Evolutionary conservation across 2,329 filamentous ascomycete species (phyloP).

Genomic region (Monosporascus cannonballus): DNA sequence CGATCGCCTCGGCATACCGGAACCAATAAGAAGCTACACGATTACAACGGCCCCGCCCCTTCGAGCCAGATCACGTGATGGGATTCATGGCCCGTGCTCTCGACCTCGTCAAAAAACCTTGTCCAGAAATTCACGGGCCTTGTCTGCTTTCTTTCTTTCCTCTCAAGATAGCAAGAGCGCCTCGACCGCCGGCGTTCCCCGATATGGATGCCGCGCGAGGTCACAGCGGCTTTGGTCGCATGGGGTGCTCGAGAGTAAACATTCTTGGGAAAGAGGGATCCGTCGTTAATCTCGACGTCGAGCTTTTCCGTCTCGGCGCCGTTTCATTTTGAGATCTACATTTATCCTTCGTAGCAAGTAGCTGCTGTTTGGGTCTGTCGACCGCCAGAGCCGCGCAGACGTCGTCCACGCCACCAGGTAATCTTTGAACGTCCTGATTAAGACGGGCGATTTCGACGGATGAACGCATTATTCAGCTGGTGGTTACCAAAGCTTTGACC

Average conservation of each 20-base stretch:
- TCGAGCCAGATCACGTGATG: not conserved
- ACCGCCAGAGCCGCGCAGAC: not conserved
- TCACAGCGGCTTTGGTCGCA: conserved; percentile 18
- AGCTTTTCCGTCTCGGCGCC: conserved; percentile 26
- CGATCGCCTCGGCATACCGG: not conserved
- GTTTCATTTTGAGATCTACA: conserved; percentile 34
- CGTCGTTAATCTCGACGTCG: conserved; percentile 32
- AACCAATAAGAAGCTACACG: not conserved
- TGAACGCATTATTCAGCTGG: no score
- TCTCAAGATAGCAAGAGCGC: conserved; percentile 47
- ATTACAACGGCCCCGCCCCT: not conserved
- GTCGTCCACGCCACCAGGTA: no score
- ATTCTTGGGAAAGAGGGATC: conserved; percentile 30
- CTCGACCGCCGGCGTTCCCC: conserved; percentile 22
- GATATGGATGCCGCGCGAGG: conserved; percentile 15
- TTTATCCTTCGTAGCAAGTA: conserved; percentile 2
- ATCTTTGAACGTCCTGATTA: no score
- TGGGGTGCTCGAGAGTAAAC: conserved; percentile 25
- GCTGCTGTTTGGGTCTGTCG: not conserved
- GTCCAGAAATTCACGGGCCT: not conserved
- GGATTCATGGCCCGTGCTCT: conserved; percentile 13
- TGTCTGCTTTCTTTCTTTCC: conserved; percentile 27
- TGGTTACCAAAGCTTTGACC: no score
- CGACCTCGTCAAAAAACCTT: conserved; percentile 6
- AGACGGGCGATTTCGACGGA: no score